Percentiles rank a stretch among this genome's conserved stretches.
These are phyloP conservation scores for Cercospora janseana DNA, from an alignment of 2,329 filamentous ascomycete genomes.

Conservation along the genomic window DNA sequence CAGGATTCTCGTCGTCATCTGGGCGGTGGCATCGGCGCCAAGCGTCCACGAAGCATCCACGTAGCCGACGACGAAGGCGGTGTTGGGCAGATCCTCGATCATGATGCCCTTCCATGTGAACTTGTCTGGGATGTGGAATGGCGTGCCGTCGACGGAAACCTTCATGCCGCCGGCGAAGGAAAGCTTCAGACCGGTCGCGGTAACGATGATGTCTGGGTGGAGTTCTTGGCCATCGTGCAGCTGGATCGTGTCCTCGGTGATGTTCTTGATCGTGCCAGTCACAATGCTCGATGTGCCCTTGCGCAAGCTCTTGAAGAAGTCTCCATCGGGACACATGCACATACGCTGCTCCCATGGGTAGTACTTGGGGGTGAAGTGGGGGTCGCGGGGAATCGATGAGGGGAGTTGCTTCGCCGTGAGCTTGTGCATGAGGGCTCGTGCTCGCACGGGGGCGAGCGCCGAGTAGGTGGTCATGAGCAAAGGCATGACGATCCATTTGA, in stretches of 20 bases:
- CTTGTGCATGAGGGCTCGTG: slow-evolving; percentile 40
- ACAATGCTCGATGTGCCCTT: slow-evolving; percentile 54
- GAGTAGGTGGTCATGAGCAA: slow-evolving; percentile 39
- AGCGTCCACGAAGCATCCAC: slow-evolving; percentile 62
- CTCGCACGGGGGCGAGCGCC: slow-evolving; percentile 34
- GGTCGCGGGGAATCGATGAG: slow-evolving; percentile 41
- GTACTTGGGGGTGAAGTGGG: slow-evolving; percentile 49
- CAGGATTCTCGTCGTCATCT: slow-evolving; percentile 52
- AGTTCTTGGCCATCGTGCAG: slow-evolving; percentile 47
- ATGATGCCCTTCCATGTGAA: slow-evolving; percentile 62
- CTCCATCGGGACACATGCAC: slow-evolving; percentile 64
- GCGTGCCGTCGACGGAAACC: slow-evolving; percentile 52
- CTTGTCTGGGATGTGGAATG: slow-evolving; percentile 48
- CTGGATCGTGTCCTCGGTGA: slow-evolving; percentile 51
- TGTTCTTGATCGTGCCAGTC: slow-evolving; percentile 54
- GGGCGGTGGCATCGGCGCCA: slow-evolving; percentile 52
- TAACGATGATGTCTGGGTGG: slow-evolving; percentile 61
- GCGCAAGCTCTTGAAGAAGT: slow-evolving; percentile 56
- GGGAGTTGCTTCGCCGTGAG: slow-evolving; percentile 50
- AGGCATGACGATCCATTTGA: slow-evolving; percentile 39
- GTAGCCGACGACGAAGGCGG: slow-evolving; percentile 60
- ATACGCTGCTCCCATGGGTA: slow-evolving; percentile 68
- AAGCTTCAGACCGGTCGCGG: slow-evolving; percentile 62
- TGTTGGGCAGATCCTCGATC: slow-evolving; percentile 62
- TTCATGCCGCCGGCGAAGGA: slow-evolving; percentile 51